Evolutionary conservation across 768 basidiomycete species (phyloP).

Genomic region (Russula emetica): DNA sequence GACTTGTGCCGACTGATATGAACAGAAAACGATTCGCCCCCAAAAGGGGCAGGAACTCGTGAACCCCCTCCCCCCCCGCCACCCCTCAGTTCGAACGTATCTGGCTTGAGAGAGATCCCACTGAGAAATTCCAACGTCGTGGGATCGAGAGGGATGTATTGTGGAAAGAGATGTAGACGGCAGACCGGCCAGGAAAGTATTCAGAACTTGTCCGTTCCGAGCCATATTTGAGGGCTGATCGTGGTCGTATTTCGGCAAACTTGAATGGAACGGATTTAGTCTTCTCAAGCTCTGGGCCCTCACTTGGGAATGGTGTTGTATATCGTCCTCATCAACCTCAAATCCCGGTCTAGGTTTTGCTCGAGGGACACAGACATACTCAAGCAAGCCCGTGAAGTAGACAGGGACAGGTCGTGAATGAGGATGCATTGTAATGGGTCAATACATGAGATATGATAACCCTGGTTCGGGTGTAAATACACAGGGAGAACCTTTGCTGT

Average conservation of each 20-base stretch:
- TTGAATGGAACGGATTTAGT: not conserved
- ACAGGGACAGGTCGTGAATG: not conserved
- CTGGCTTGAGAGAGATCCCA: too few species aligned
- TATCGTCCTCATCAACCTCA: not conserved
- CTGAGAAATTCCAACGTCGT: too few species aligned
- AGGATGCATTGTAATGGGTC: not conserved
- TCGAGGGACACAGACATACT: not conserved
- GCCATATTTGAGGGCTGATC: conserved; percentile 38
- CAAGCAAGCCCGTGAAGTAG: not conserved
- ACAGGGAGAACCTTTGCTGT: not conserved
- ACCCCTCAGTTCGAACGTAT: too few species aligned
- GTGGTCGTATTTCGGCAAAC: not conserved
- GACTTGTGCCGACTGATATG: conserved; percentile 44
- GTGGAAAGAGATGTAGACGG: not conserved
- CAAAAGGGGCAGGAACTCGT: conserved; percentile 80
- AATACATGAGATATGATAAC: not conserved
- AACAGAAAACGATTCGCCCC: conserved; percentile 34
- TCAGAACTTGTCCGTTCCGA: conserved; percentile 17
- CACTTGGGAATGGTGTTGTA: not conserved
- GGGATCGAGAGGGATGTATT: conserved; percentile 67
- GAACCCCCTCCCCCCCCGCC: not conserved
- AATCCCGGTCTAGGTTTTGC: not conserved
- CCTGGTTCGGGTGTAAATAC: not conserved
- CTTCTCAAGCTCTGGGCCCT: not conserved
- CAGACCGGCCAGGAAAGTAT: not conserved